Evolutionary conservation across 2,329 filamentous ascomycete genomes (phyloP).

Genomic region (Blastomyces gilchristii): DNA sequence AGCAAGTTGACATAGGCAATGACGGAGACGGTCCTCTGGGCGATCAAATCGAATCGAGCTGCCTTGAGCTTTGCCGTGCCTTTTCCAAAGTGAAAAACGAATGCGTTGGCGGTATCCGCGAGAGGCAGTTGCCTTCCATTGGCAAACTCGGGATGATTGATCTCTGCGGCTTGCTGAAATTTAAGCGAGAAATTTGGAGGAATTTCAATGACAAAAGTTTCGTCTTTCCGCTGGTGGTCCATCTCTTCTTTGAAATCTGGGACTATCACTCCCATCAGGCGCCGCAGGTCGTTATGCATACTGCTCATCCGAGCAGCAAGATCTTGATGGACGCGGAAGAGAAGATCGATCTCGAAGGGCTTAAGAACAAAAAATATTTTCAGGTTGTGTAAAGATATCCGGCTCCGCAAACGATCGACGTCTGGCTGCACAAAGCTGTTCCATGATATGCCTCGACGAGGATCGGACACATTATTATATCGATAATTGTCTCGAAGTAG

Average conservation of each 20-base stretch:
- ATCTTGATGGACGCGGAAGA: slow-evolving; percentile 5
- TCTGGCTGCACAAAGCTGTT: slow-evolving; percentile 10
- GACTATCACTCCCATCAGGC: slow-evolving; percentile 4
- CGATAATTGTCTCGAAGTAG: slow-evolving; percentile 11
- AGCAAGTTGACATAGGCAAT: slow-evolving; percentile 2
- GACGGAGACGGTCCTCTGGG: not conserved
- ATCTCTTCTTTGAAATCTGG: slow-evolving; percentile 7
- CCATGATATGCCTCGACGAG: slow-evolving; percentile 14
- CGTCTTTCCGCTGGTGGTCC: not conserved
- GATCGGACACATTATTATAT: slow-evolving; percentile 11
- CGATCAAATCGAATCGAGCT: not conserved
- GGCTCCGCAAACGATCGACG: slow-evolving; percentile 13
- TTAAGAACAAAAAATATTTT: slow-evolving; percentile 6
- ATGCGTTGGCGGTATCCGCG: not conserved
- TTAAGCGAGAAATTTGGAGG: not conserved
- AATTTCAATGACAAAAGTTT: not conserved
- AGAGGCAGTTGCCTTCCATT: slow-evolving; percentile 1
- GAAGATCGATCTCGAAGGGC: slow-evolving; percentile 6
- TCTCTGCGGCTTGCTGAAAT: slow-evolving; percentile 7
- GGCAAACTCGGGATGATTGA: not conserved
- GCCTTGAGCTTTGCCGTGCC: not conserved
- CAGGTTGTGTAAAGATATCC: slow-evolving; percentile 10
- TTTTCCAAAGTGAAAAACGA: slow-evolving; percentile 3
- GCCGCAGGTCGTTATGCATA: slow-evolving; percentile 7
- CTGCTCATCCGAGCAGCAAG: not conserved